Base-by-base conservation (phyloP, 352 stramenopile species). In the Phytophthora multivora region DNA sequence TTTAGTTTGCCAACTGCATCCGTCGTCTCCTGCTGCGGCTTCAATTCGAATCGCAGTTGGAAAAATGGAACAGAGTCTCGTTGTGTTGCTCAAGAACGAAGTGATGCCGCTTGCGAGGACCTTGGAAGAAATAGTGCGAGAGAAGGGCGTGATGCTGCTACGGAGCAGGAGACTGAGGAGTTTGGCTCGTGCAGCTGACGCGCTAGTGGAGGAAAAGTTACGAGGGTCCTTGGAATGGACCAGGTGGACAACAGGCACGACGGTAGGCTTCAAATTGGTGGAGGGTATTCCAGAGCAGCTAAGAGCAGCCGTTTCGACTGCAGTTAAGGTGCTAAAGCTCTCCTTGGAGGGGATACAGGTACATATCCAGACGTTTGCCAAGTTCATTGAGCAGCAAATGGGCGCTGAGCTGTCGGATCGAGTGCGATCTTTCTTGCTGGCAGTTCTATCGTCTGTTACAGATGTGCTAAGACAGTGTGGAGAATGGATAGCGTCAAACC, bases 1-100 rank as follows among this genome's bases (percentile, higher is more conserved):
- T 45, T 48, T 15, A 9, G 19, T 77, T 36, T 77, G 53, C 47
- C 52, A 23, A 16, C 8, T 67, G 42, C 71, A 64, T 52, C 68
- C 68, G 13, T 50, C 55, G 4, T 73, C 66, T 38, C 25, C 47
- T 64, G 56, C 52, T 30, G 66, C 62, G 9, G n/a, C 26, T 59
- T 59, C 19, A 19, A 64, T 71, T 6, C 15, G 12, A 25, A 21
- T 68, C 0, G 40, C 16, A 12, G 25, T 36, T 47, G 23, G 30
- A 6, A 53, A 53, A 46, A 30, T 43, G 11, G 13, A 62, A 23
- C n/a, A 62, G 10, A 19, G 21, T 15, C 10, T 71, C 8, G 31
- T 33, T 16, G 4, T n/a, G 4, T 28, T 70, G 25, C 3, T 59
- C 13, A 12, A 28, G 12, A 21, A 43, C 7, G 16, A 56, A 49